phyloP scores from a whole-genome alignment of 2,329 filamentous ascomycete genomes.

The Westerdykella aurantiaca region DNA sequence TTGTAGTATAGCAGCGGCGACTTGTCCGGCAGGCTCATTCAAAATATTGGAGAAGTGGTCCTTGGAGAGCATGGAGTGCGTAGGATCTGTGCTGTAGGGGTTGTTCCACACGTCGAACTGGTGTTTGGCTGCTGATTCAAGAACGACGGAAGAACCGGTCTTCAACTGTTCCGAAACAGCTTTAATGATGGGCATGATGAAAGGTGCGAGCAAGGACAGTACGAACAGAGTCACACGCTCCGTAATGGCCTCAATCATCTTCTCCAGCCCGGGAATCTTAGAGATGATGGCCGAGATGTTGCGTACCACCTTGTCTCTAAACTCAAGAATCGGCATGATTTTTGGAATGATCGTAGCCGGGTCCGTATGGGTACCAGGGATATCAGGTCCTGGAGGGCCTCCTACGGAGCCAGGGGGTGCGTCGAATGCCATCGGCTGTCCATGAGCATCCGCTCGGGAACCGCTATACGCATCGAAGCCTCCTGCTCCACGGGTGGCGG shows the following conservation, averaged over 20 bases:
- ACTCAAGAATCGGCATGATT: constrained; percentile 92
- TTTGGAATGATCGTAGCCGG: constrained; percentile 46
- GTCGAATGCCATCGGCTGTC: constrained; percentile 32
- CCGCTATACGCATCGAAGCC: constrained; percentile 34
- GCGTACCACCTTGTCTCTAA: constrained; percentile 89
- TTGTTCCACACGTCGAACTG: constrained; percentile 49
- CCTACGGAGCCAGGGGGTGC: constrained; percentile 42
- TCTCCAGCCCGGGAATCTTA: constrained; percentile 85
- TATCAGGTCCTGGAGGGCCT: constrained; percentile 45
- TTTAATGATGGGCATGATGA: constrained; percentile 85
- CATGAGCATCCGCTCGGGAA: constrained; percentile 27
- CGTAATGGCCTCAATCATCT: constrained; percentile 86
- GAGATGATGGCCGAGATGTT: constrained; percentile 78
- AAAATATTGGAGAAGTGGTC: constrained; percentile 49
- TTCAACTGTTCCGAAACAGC: constrained; percentile 80
- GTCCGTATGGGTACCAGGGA: constrained; percentile 78
- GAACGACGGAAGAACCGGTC: constrained; percentile 69
- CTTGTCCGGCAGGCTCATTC: constrained; percentile 45
- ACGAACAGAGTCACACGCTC: constrained; percentile 91
- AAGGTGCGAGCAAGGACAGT: constrained; percentile 83
- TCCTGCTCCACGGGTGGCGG: constrained; percentile 45
- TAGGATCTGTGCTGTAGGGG: constrained; percentile 44
- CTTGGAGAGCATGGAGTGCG: constrained; percentile 48
- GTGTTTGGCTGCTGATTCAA: constrained; percentile 48
- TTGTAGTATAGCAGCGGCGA: constrained; percentile 60